Percentiles rank a stretch among this genome's conserved stretches.
Evolutionary conservation across 371 early-diverging fungal species (phyloP).

Genomic region (Mortierella sp.): DNA sequence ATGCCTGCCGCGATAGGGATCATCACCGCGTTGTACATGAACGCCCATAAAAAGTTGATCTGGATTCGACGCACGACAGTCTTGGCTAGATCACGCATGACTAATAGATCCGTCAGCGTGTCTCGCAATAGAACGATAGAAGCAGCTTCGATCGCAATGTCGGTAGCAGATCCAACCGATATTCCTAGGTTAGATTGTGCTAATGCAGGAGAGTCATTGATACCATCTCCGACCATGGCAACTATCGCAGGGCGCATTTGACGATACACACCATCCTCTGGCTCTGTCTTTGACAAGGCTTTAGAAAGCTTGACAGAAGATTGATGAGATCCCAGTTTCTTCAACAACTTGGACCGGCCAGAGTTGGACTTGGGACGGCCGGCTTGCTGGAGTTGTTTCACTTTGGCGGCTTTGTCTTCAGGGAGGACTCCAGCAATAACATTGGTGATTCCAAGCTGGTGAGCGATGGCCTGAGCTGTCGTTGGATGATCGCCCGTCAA

Average conservation of each 20-base stretch:
- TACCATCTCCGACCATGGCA: conserved; percentile 89
- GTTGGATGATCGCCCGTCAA: conserved; percentile 76
- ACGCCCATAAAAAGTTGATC: conserved; percentile 86
- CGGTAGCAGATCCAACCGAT: conserved; percentile 85
- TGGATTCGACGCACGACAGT: conserved; percentile 77
- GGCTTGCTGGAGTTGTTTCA: conserved; percentile 67
- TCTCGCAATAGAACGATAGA: conserved; percentile 80
- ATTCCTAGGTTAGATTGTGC: conserved; percentile 90
- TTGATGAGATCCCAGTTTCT: not conserved
- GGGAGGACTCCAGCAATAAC: conserved; percentile 73
- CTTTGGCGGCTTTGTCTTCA: conserved; percentile 75
- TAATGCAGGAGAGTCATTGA: conserved; percentile 94
- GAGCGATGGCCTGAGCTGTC: conserved; percentile 71
- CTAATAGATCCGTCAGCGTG: conserved; percentile 76
- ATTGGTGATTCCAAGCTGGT: conserved; percentile 68
- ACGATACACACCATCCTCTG: not conserved
- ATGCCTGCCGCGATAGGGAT: conserved; percentile 89
- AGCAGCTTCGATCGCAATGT: conserved; percentile 86
- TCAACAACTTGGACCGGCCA: conserved; percentile 16
- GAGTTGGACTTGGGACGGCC: conserved; percentile 24
- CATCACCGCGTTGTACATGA: conserved; percentile 80
- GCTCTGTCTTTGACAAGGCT: not conserved
- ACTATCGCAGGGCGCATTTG: conserved; percentile 61
- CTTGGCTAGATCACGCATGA: conserved; percentile 73
- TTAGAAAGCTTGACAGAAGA: conserved; percentile 9